A percentile compares a stretch with the other conserved stretches of the same genome.
Evolutionary conservation across 495 filamentous ascomycete species (phyloP).

Genomic region (Penicillium canescens): DNA sequence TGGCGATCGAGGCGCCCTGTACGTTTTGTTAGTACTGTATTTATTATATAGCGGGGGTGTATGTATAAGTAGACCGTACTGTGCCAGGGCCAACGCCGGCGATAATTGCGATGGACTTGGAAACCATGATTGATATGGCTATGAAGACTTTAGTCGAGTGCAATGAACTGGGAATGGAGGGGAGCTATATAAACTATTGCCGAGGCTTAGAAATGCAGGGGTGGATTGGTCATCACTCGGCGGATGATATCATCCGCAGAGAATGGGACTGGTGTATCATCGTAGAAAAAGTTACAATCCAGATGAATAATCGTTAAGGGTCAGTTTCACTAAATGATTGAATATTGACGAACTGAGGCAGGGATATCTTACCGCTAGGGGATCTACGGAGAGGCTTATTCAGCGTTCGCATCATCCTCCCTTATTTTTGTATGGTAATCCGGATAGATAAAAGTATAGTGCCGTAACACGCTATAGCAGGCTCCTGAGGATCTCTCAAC

Average conservation of each 20-base stretch:
- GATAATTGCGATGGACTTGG: slow-evolving; percentile 62
- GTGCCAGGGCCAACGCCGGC: slow-evolving; percentile 77
- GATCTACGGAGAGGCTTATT: no score
- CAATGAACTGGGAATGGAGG: neutral
- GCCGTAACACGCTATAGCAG: no score
- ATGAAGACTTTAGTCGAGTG: neutral
- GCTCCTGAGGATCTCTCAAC: no score
- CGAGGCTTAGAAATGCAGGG: slow-evolving; percentile 32
- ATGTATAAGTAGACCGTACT: slow-evolving; percentile 40
- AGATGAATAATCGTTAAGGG: slow-evolving; percentile 3
- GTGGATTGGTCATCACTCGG: slow-evolving; percentile 29
- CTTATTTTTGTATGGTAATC: no score
- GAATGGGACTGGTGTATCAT: slow-evolving; percentile 10
- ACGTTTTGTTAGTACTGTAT: slow-evolving; percentile 6
- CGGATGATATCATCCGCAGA: slow-evolving; percentile 27
- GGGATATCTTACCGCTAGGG: no score
- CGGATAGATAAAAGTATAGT: no score
- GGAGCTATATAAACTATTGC: slow-evolving; percentile 8
- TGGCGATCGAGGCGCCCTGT: slow-evolving; percentile 60
- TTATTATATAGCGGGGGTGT: neutral
- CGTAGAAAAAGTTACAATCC: neutral
- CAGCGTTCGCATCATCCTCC: no score
- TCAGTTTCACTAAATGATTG: no score
- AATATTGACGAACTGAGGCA: no score
- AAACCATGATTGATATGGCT: slow-evolving; percentile 24